Evolutionary conservation across 768 basidiomycete species (phyloP), one percentile per base, ranked within the genome.

Genomic region (Suillus subluteus): DNA sequence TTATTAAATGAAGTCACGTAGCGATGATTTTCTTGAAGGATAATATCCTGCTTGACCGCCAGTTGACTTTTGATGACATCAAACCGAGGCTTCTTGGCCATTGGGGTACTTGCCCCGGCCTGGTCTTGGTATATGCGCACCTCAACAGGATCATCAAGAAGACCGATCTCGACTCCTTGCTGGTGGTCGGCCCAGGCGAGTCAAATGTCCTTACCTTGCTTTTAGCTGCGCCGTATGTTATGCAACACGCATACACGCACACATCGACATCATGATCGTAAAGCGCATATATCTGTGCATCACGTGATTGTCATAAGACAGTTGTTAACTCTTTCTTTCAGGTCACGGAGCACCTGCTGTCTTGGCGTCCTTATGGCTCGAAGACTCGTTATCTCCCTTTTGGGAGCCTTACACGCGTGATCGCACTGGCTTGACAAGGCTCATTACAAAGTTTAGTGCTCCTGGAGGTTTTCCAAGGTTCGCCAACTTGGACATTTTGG

Each of bases 331-430:
- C 32, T 26, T 11, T 50, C 1, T 59, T 61, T 50, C 30, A 80
- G 91, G 91, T 16, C 93, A 96, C 71, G 94, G 94, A 43, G 95
- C 95, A 6, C 95, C 95, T 26, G 94, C 87, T 32, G 85, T 96
- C 35, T 85, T 98, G n/a, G 85, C 94, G 12, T 90, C 88, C 70
- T 86, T 96, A 8, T 96, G 91, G 90, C 81, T 96, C 67, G 95
- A 98, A 77, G 89, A 91, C 65, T 88, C 92, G 2, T 81, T 91
- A 23, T 78, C 83, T 18, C 74, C 70, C 3, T 91, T 91, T 74
- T 80, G 84, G 69, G 87, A 88, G 2, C 79, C 82, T 63, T 87
- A 88, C 69, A 79, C 86, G 18, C 87, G 85, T 35, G 83, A 90
- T 70, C 78, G 75, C 66, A 71, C 68, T 6, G 93, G 92, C 7